A percentile compares a stretch with the other conserved stretches of the same genome.
phyloP scores from a whole-genome alignment of 2,329 filamentous ascomycete species.

The Colletotrichum costaricense region DNA sequence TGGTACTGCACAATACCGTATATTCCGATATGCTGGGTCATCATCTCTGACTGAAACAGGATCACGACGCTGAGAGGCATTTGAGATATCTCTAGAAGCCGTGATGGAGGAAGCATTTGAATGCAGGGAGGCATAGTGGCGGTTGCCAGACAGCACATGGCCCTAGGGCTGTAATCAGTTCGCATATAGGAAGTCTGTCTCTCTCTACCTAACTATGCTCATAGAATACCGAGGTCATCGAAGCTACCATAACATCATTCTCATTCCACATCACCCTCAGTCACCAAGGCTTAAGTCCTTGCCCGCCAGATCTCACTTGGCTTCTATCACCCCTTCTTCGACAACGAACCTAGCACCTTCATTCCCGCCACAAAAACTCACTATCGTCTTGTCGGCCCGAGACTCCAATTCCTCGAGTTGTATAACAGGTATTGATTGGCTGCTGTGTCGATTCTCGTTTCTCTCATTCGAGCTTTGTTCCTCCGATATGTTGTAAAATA shows the following conservation, averaged over 20 bases:
- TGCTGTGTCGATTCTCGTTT: neutral
- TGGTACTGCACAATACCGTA: fast-evolving
- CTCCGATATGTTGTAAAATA: neutral
- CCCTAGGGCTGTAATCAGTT: neutral
- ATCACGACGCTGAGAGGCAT: too few relatives aligned
- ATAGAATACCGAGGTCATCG: neutral
- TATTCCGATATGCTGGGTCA: too few relatives aligned
- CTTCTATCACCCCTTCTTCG: neutral
- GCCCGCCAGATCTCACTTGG: neutral
- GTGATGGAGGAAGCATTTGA: too few relatives aligned
- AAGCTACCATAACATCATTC: neutral
- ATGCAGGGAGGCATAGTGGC: neutral
- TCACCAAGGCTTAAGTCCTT: neutral
- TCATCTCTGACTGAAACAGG: too few relatives aligned
- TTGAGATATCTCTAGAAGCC: neutral
- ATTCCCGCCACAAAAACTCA: neutral
- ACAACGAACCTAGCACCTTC: neutral
- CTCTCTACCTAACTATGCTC: neutral
- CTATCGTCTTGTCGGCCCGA: neutral
- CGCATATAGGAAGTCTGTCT: fast-evolving
- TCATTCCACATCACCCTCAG: neutral
- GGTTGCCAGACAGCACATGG: neutral
- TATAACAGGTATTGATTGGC: neutral
- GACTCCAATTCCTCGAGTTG: neutral
- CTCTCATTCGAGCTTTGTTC: neutral